A percentile compares a stretch with the other conserved stretches of the same genome.
Evolutionary conservation across 495 filamentous ascomycete species (phyloP).

Genomic region (Neurospora tetrasperma): DNA sequence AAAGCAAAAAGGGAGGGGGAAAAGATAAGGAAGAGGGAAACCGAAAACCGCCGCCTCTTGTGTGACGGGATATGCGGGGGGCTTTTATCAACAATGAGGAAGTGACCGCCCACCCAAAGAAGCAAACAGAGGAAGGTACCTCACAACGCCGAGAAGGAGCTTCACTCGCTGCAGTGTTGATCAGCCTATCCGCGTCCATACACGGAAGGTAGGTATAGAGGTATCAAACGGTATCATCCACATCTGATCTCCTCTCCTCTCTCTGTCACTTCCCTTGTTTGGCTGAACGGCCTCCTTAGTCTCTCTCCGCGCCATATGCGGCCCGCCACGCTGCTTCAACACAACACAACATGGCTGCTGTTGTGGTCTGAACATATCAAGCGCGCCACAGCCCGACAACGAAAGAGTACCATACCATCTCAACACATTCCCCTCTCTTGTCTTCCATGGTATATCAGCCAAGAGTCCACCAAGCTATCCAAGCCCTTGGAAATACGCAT

Average conservation of each 20-base stretch:
- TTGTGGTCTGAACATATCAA: background rate
- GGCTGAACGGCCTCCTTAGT: background rate
- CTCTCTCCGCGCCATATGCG: background rate
- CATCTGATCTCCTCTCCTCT: background rate
- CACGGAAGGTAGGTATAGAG: background rate
- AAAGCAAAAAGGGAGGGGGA: background rate
- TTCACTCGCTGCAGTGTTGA: background rate
- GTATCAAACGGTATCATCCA: background rate
- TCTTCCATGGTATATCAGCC: background rate
- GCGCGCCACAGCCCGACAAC: background rate
- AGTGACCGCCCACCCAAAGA: background rate
- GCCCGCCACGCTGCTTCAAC: background rate
- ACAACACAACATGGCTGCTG: background rate
- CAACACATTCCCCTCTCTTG: background rate
- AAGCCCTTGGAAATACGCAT: background rate
- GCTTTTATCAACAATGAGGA: background rate
- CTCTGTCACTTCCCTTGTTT: background rate
- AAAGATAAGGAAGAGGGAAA: background rate
- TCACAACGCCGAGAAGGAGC: background rate
- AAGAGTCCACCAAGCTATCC: background rate
- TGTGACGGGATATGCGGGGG: background rate
- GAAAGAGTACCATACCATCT: background rate
- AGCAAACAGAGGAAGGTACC: background rate
- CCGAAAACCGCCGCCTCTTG: background rate
- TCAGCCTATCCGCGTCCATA: background rate